Evolutionary conservation across 257 asterid genomes (phyloP), one percentile per base, ranked within the genome.

Genomic region (Scutellaria baicalensis): DNA sequence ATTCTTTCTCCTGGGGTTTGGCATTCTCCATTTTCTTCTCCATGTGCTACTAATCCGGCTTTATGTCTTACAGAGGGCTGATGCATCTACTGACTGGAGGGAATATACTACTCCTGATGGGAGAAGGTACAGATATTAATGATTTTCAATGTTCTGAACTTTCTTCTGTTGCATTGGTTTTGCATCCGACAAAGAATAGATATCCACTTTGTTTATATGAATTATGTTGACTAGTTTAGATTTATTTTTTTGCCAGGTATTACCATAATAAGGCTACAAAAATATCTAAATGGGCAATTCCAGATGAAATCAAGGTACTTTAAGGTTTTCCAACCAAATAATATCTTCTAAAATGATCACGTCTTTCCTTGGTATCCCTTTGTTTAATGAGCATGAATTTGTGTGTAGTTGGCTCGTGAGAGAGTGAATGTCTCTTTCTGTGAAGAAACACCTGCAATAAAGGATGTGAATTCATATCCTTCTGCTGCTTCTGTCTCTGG

Each of bases 71-170:
- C 92, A 94, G 99, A 91, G 91, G 82, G 98, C 97, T 9, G 99
- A 93, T 86, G 89, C 96, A 56, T 60, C 96, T 36, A 93, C 99
- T 42, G 96, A 87, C 86, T 93, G 99, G 99, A 86, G 84, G 79
- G 99, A 94, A 80, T 44, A 75, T 78, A 85, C 79, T 59, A 70
- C 85, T 64, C 82, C 95, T 43, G 95, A 80, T 13, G 97, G 99
- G 66, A 83, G 82, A 74, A 94, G 89, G 99, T 94, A 66, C 18
- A 83, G 76, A 54, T 57, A 60, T 38, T 20, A 16, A 58, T 60
- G 12, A 39, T 67, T 44, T 72, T 56, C 40, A 9, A 43, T 42
- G 54, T 6, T 39, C 43, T 12, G 18, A 20, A 82, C 55, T 40
- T 77, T 69, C 54, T 72, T 61, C 43, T 55, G 40, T 42, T 27